Percentiles rank a stretch among this genome's conserved stretches.
These are phyloP conservation scores for Phialemonium atrogriseum DNA, from an alignment of 2,329 filamentous ascomycete species.

Conservation along the genomic window DNA sequence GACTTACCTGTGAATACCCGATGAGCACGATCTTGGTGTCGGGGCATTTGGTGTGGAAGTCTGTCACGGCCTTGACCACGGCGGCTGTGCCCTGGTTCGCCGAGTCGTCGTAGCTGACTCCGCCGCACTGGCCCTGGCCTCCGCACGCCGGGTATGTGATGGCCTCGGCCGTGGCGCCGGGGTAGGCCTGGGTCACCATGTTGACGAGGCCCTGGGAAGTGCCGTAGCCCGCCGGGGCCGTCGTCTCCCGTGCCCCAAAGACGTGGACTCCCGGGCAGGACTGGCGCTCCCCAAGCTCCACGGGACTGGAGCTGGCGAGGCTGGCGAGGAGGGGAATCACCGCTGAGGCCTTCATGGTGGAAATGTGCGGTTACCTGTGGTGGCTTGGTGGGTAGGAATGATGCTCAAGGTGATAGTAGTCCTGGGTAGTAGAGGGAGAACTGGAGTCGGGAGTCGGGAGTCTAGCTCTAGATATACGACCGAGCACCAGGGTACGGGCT, in stretches of 20 bases:
- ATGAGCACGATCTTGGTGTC: conserved; percentile 49
- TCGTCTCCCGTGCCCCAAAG: conserved; percentile 44
- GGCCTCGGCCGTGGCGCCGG: conserved; percentile 36
- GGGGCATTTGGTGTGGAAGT: conserved; percentile 46
- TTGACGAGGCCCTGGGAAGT: conserved; percentile 35
- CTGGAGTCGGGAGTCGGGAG: too few species aligned
- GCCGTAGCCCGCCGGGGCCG: conserved; percentile 35
- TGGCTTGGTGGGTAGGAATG: too few species aligned
- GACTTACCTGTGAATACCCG: conserved; percentile 50
- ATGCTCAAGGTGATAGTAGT: too few species aligned
- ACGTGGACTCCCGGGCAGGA: conserved; percentile 37
- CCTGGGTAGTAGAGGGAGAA: too few species aligned
- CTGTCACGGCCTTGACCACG: conserved; percentile 47
- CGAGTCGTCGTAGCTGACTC: conserved; percentile 46
- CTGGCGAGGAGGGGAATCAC: conserved; percentile 4
- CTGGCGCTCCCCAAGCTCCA: conserved; percentile 18
- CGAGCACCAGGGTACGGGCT: too few species aligned
- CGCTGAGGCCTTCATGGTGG: conserved; percentile 1
- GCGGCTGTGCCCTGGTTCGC: conserved; percentile 45
- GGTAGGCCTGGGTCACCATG: conserved; percentile 31
- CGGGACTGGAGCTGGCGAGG: conserved; percentile 5
- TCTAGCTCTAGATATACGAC: too few species aligned
- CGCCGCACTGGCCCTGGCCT: conserved; percentile 46
- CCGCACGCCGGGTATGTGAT: conserved; percentile 50
- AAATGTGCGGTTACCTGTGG: not conserved